Evolutionary conservation across 768 basidiomycete species (phyloP).

Genomic region (Cantharellus anzutake): DNA sequence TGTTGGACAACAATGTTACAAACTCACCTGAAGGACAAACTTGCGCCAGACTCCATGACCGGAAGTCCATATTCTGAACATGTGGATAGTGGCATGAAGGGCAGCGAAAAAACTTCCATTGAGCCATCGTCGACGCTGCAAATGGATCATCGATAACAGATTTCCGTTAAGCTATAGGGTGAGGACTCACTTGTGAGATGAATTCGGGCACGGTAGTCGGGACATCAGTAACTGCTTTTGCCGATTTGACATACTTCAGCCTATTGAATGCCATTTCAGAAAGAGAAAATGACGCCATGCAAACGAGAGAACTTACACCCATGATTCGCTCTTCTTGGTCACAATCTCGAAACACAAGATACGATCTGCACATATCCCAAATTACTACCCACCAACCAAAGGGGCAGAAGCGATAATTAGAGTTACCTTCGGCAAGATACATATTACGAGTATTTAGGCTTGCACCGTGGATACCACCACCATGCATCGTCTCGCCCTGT

Average conservation of each 20-base stretch:
- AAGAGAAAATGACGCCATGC: neutral
- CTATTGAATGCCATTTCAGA: slow-evolving; percentile 18
- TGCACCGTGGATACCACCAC: slow-evolving; percentile 30
- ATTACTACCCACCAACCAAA: neutral
- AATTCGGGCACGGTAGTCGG: slow-evolving; percentile 82
- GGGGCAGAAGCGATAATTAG: slow-evolving; percentile 10
- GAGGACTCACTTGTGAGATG: slow-evolving; percentile 31
- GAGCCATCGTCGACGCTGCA: slow-evolving; percentile 71
- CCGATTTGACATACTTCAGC: slow-evolving; percentile 78
- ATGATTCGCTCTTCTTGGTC: slow-evolving; percentile 67
- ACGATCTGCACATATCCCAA: slow-evolving; percentile 8
- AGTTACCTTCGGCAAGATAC: slow-evolving; percentile 53
- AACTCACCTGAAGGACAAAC: slow-evolving; percentile 35
- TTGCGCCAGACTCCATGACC: slow-evolving; percentile 83
- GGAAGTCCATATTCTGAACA: slow-evolving; percentile 74
- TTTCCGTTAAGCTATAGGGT: too few relatives aligned
- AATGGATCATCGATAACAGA: neutral
- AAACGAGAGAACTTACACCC: slow-evolving; percentile 38
- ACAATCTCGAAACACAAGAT: slow-evolving; percentile 90
- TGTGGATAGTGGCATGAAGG: slow-evolving; percentile 80
- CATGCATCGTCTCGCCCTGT: slow-evolving; percentile 54
- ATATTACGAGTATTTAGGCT: slow-evolving; percentile 20
- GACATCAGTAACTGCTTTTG: slow-evolving; percentile 92
- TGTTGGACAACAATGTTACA: neutral
- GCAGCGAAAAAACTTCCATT: slow-evolving; percentile 87